These are phyloP conservation scores for Albugo laibachii DNA, from an alignment of 352 stramenopile genomes.

Conservation along the genomic window DNA sequence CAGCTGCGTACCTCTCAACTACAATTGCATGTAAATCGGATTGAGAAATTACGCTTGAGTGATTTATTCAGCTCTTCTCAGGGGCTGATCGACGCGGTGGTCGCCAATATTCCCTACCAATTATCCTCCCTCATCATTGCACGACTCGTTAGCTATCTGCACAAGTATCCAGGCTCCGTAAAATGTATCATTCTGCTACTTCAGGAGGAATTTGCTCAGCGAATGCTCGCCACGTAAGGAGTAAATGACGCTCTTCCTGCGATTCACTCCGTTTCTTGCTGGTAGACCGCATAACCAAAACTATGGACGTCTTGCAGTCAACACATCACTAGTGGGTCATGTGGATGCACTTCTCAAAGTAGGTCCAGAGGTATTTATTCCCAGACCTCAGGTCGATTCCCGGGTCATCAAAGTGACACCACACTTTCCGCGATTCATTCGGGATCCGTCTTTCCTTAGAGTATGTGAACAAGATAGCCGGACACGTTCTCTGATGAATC, in stretches of 20 bases:
- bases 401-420: constrained; percentile 43
- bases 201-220: constrained; percentile 66
- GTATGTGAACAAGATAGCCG: constrained; percentile 5
- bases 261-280: background rate
- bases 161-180: constrained; percentile 25
- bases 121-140: constrained; percentile 69
- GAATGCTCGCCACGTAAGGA: constrained; percentile 38
- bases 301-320: constrained; percentile 66
- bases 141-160: constrained; percentile 51
- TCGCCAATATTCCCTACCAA: constrained; percentile 79
- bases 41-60: constrained; percentile 20
- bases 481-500: constrained; percentile 1
- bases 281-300: constrained; percentile 38
- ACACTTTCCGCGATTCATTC: no score
- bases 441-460: constrained; percentile 6
- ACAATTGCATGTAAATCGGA: constrained; percentile 6
- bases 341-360: constrained; percentile 41
- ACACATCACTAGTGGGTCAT: constrained; percentile 50
- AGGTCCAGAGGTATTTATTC: constrained; percentile 36
- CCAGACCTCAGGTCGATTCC: constrained; percentile 67
- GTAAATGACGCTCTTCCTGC: background rate
- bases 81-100: constrained; percentile 34
- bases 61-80: constrained; percentile 13
- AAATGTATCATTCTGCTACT: constrained; percentile 55
- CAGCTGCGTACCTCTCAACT: background rate